These are phyloP conservation scores for Teratosphaeria viscida DNA, from an alignment of 2,329 filamentous ascomycete species.

Conservation along the genomic window DNA sequence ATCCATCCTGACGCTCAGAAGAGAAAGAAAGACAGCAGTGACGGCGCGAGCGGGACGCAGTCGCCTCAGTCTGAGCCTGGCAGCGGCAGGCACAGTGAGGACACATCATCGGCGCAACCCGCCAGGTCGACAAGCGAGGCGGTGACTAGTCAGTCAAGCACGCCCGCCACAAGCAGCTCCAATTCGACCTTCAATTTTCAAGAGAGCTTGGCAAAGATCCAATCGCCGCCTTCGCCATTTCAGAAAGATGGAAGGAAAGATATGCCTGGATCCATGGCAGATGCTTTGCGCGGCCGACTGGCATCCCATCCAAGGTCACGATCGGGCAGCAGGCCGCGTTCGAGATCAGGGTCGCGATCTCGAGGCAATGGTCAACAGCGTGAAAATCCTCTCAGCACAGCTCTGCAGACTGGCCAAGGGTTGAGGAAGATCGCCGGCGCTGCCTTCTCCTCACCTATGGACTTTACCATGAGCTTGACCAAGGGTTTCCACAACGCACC, in stretches of 20 bases:
- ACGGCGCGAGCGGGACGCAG: background rate
- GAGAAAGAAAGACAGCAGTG: conserved; percentile 11
- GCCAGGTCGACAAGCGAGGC: conserved; percentile 2
- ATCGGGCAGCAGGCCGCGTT: conserved; percentile 11
- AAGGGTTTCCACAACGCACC: conserved; percentile 85
- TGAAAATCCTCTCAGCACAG: conserved; percentile 16
- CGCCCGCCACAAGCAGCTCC: conserved; percentile 10
- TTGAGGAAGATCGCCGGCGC: conserved; percentile 27
- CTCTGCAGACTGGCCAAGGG: conserved; percentile 24
- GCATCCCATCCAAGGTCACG: conserved; percentile 8
- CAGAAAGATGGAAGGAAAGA: conserved; percentile 1
- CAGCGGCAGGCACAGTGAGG: background rate
- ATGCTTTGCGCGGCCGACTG: conserved; percentile 14
- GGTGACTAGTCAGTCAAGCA: background rate
- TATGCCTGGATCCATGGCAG: conserved; percentile 12
- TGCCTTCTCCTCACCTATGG: conserved; percentile 64
- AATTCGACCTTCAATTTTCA: conserved; percentile 22
- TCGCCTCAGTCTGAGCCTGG: conserved; percentile 1
- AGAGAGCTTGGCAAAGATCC: conserved; percentile 19
- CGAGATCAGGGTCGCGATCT: background rate
- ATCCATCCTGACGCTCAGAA: conserved; percentile 29
- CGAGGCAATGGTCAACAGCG: conserved; percentile 1
- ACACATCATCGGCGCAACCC: conserved; percentile 2
- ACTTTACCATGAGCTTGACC: conserved; percentile 71
- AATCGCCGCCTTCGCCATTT: conserved; percentile 3